phyloP scores from a whole-genome alignment of 345 rosid species.

The Eucalyptus polybractea region DNA sequence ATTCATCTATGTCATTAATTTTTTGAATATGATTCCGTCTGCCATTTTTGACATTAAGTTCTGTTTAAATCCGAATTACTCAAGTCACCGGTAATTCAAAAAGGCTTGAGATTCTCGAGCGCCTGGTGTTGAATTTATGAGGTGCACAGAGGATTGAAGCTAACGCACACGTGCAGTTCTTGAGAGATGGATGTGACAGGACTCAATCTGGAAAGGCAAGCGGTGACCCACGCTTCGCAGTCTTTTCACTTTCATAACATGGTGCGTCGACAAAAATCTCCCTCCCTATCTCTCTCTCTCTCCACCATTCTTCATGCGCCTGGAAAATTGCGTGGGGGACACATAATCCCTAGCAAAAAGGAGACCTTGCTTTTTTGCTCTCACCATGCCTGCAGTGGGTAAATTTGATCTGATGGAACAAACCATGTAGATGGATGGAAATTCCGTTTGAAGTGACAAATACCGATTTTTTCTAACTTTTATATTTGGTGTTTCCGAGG shows the following conservation, averaged over 20 bases:
- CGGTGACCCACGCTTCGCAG: neutral
- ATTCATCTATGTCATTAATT: neutral
- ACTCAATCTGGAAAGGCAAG: neutral
- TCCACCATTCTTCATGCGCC: neutral
- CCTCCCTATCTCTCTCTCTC: neutral
- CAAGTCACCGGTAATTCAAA: neutral
- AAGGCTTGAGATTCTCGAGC: neutral
- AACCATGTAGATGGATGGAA: neutral
- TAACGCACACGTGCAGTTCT: neutral
- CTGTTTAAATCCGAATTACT: neutral
- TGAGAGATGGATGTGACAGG: neutral
- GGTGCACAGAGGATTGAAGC: neutral
- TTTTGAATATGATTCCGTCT: neutral
- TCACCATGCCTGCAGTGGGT: neutral
- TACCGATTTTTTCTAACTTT: neutral
- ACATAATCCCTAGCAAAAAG: neutral
- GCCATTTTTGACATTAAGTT: neutral
- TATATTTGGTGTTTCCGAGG: neutral
- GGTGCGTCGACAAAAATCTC: neutral
- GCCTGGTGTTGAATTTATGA: neutral
- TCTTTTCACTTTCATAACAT: neutral
- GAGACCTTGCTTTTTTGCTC: neutral
- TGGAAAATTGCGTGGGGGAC: neutral
- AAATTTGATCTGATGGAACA: neutral
- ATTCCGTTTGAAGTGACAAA: neutral